These are phyloP conservation scores for Tulasnella sp. DNA, from an alignment of 768 basidiomycete genomes.

Conservation along the genomic window DNA sequence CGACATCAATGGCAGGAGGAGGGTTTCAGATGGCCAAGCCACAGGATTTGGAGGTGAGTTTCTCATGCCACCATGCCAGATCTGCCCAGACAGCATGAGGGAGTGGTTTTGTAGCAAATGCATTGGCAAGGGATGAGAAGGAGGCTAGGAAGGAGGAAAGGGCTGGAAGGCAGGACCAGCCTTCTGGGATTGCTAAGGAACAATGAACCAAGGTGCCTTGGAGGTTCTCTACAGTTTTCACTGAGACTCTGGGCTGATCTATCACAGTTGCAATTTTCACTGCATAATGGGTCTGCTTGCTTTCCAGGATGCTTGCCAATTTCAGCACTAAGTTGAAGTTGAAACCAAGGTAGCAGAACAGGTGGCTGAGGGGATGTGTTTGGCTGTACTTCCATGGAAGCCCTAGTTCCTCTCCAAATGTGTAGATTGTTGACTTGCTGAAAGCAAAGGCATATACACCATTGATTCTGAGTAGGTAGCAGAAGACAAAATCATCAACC, in stretches of 20 bases:
- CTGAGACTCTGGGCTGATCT: conserved; percentile 5
- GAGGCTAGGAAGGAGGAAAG: conserved; percentile 21
- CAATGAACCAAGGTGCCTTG: conserved; percentile 30
- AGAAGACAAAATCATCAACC: conserved; percentile 33
- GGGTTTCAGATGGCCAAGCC: background rate
- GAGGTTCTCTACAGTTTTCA: conserved; percentile 24
- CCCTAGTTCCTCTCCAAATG: conserved; percentile 23
- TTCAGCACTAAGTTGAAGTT: conserved; percentile 28
- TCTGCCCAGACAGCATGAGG: background rate
- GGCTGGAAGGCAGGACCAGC: conserved; percentile 24
- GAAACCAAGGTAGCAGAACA: conserved; percentile 33
- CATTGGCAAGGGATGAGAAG: conserved; percentile 22
- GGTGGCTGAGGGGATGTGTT: conserved; percentile 22
- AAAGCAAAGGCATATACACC: conserved; percentile 17
- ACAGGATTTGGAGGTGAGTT: background rate
- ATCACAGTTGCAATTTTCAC: conserved; percentile 21
- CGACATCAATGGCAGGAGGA: background rate
- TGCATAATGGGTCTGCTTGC: conserved; percentile 28
- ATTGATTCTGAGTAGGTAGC: conserved; percentile 18
- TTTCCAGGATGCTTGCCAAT: conserved; percentile 26
- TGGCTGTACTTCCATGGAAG: conserved; percentile 32
- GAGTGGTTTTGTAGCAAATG: conserved; percentile 13
- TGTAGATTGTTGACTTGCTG: conserved; percentile 25
- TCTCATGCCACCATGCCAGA: background rate
- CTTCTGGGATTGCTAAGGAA: conserved; percentile 24